Evolutionary conservation across 1,139 yeast species (phyloP).

Genomic region (Casaregolazyma lundiana): DNA sequence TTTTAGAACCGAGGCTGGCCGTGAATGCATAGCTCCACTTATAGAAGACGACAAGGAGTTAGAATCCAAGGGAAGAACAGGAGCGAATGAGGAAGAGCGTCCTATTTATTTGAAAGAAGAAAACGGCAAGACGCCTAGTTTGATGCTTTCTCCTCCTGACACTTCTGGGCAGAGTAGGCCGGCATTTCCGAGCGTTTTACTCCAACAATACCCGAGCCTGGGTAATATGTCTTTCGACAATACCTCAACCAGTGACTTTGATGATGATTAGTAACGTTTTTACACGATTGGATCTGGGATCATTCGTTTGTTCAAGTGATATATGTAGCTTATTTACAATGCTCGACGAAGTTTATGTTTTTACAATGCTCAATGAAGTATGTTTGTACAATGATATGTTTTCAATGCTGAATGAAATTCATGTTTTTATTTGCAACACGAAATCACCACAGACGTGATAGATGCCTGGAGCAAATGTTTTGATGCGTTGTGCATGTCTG

Average conservation of each 20-base stretch:
- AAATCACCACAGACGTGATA: slow-evolving; percentile 72
- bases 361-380: slow-evolving; percentile 2
- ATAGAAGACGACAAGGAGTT: slow-evolving; percentile 60
- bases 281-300: neutral
- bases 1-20: slow-evolving; percentile 90
- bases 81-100: slow-evolving; percentile 4
- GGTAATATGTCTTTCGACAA: slow-evolving; percentile 15
- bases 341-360: slow-evolving; percentile 1
- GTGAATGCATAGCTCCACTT: slow-evolving; percentile 69
- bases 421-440: slow-evolving; percentile 10
- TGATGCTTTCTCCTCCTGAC: slow-evolving; percentile 12
- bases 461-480: slow-evolving; percentile 83
- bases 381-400: slow-evolving; percentile 9
- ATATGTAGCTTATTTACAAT: neutral
- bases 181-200: slow-evolving; percentile 20
- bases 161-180: slow-evolving; percentile 2
- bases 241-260: slow-evolving; percentile 11
- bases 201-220: slow-evolving; percentile 25
- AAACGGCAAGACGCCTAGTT: slow-evolving; percentile 7
- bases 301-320: neutral
- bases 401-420: slow-evolving; percentile 3
- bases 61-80: neutral
- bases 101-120: slow-evolving; percentile 7
- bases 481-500: slow-evolving; percentile 54
- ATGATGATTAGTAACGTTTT: slow-evolving; percentile 12